These are phyloP conservation scores for Elasticomyces elasticus DNA, from an alignment of 495 filamentous ascomycete genomes.

Conservation along the genomic window DNA sequence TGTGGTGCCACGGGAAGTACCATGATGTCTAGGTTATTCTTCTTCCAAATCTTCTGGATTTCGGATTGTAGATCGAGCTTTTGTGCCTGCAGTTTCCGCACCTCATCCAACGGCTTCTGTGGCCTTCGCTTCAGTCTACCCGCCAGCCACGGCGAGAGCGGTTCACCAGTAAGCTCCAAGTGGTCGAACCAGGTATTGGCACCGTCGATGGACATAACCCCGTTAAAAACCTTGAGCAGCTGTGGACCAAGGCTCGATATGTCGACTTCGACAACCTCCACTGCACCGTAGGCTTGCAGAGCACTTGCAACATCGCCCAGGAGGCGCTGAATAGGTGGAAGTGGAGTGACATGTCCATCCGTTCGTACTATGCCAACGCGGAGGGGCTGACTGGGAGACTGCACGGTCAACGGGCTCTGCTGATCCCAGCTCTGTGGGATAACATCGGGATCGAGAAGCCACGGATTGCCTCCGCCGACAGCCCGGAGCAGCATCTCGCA, in stretches of 20 bases:
- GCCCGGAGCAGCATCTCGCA: constrained; percentile 31
- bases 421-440: constrained; percentile 27
- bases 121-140: constrained; percentile 38
- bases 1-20: constrained; percentile 35
- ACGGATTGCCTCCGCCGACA: constrained; percentile 25
- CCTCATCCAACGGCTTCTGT: constrained; percentile 33
- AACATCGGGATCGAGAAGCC: constrained; percentile 29
- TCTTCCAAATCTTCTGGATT: constrained; percentile 48
- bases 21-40: constrained; percentile 29
- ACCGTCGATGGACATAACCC: constrained; percentile 49
- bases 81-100: constrained; percentile 43
- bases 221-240: constrained; percentile 40
- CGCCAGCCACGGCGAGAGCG: constrained; percentile 50
- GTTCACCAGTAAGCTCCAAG: constrained; percentile 44
- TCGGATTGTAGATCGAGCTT: constrained; percentile 42
- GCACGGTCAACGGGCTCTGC: constrained; percentile 5
- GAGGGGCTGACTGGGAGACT: not conserved
- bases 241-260: constrained; percentile 42
- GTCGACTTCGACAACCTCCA: constrained; percentile 47
- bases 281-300: constrained; percentile 36
- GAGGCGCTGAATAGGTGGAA: constrained; percentile 47
- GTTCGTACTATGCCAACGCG: constrained; percentile 45
- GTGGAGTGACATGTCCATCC: constrained; percentile 48
- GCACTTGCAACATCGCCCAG: constrained; percentile 45
- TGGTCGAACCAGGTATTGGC: constrained; percentile 43